Base-by-base conservation (phyloP, 2,329 filamentous ascomycete genomes). In the Colletotrichum tabaci region DNA sequence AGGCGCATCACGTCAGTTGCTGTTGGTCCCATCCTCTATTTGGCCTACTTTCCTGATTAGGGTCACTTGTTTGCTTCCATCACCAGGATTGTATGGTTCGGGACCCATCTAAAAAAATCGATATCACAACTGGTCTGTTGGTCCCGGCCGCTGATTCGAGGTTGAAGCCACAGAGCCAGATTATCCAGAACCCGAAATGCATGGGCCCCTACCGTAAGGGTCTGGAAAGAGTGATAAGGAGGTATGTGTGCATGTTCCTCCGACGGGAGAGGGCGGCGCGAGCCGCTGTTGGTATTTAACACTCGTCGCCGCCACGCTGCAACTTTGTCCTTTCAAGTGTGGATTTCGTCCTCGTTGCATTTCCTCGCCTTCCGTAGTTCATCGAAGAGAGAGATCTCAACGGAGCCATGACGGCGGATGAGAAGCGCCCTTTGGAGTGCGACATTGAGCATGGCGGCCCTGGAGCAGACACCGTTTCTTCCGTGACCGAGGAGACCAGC, bases 391-490 rank as follows among this genome's bases (percentile, higher is more conserved):
- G 18, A 52, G 8, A 49, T 6, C 6, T n/a, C 13, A 10, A 1
- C 2, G 16, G 7, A 23, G 5, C 12, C 6, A 70, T 70, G 67
- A 49, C 23, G 18, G 56, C 47, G 1, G 62, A 61, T 16, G 8
- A 8, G 56, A 61, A 16, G n/a, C 26, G 9, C n/a, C 26, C 15
- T 50, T 56, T 3, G 67, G 40, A 26, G 44, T 35, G 46, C 12
- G 62, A 66, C 6, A 35, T 58, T 4, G 67, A 70, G 30, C 55
- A 16, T 4, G 40, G 23, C 4, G 66, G 67, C 23, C 23, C 47
- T 10, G 16, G 35, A 3, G 38, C 50, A 2, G 62, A 62, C 21
- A 49, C 16, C 3, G 18, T 61, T 9, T 18, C 30, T 4, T 47
- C 67, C 18, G 46, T 47, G 35, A 30, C 62, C 12, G 66, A 70